phyloP scores from a whole-genome alignment of 495 filamentous ascomycete species.

The Podospora comata region DNA sequence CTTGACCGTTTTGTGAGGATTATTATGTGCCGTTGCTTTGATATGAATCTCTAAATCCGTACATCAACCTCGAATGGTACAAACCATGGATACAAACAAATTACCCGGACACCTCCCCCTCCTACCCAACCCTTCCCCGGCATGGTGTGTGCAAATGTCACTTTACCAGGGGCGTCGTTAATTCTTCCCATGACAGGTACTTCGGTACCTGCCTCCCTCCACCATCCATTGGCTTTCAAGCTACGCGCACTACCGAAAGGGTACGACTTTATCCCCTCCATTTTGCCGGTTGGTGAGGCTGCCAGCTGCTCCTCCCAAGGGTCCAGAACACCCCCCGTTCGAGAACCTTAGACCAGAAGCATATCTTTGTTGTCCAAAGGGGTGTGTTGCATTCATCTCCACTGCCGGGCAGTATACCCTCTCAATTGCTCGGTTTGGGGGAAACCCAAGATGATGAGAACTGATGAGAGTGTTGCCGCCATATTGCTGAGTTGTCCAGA shows the following conservation, averaged over 20 bases:
- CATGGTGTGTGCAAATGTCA: not conserved
- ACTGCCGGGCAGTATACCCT: not conserved
- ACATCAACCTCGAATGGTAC: not conserved
- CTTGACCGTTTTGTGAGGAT: no score
- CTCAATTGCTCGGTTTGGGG: not conserved
- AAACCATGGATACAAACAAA: not conserved
- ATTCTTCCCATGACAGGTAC: not conserved
- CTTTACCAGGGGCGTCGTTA: not conserved
- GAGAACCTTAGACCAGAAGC: not conserved
- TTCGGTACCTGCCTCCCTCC: not conserved
- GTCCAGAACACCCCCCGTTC: not conserved
- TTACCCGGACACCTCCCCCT: not conserved
- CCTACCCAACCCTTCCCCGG: not conserved
- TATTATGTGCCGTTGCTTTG: no score
- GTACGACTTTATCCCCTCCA: not conserved
- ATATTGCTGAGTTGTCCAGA: not conserved
- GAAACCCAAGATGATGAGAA: not conserved
- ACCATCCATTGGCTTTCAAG: not conserved
- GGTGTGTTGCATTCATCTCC: not conserved
- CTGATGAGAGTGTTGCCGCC: not conserved
- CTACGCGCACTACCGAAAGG: not conserved
- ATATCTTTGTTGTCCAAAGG: not conserved
- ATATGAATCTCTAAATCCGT: not conserved
- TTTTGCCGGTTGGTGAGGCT: not conserved
- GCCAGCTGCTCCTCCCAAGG: no score